Evolutionary conservation across 228 moss, liverwort and hornwort species (phyloP).

Genomic region (Sphagnum fallax): DNA sequence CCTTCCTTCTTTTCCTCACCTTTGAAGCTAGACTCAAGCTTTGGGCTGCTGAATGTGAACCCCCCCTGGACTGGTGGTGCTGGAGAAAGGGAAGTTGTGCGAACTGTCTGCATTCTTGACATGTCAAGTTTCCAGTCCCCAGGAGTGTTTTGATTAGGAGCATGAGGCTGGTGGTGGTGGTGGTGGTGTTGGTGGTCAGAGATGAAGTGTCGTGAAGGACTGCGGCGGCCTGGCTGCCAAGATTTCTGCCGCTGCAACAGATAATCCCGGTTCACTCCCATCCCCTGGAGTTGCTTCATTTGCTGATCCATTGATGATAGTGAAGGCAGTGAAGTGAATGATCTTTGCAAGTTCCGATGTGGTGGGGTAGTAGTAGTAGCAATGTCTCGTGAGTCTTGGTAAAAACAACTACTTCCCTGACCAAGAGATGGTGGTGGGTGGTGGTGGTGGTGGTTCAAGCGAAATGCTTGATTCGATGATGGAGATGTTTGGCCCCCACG

Average conservation of each 20-base stretch:
- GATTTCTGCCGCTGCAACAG: constrained; percentile 13
- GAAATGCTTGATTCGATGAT: constrained; percentile 9
- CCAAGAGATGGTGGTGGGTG: constrained; percentile 6
- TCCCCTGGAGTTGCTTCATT: constrained; percentile 2
- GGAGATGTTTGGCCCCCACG: constrained; percentile 13
- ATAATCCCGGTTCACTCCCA: constrained; percentile 7
- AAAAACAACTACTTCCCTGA: background rate
- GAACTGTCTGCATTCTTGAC: constrained; percentile 1
- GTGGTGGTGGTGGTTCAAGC: background rate
- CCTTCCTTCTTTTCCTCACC: constrained; percentile 4
- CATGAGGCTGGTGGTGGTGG: background rate
- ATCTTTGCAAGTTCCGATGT: background rate
- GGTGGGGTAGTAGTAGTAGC: background rate
- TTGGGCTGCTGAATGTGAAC: background rate
- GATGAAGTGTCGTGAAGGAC: background rate
- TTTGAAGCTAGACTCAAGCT: background rate
- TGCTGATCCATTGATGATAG: constrained; percentile 7
- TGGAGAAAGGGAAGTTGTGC: constrained; percentile 10
- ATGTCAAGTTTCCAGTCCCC: constrained; percentile 16
- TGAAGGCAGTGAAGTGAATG: constrained; percentile 12
- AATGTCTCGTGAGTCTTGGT: constrained; percentile 12
- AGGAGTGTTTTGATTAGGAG: background rate
- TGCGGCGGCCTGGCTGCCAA: constrained; percentile 12
- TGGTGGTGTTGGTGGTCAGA: too few relatives aligned
- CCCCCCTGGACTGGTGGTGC: background rate